Base-by-base conservation (phyloP, 768 basidiomycete genomes). In the Boletus rufocinnamomeus region DNA sequence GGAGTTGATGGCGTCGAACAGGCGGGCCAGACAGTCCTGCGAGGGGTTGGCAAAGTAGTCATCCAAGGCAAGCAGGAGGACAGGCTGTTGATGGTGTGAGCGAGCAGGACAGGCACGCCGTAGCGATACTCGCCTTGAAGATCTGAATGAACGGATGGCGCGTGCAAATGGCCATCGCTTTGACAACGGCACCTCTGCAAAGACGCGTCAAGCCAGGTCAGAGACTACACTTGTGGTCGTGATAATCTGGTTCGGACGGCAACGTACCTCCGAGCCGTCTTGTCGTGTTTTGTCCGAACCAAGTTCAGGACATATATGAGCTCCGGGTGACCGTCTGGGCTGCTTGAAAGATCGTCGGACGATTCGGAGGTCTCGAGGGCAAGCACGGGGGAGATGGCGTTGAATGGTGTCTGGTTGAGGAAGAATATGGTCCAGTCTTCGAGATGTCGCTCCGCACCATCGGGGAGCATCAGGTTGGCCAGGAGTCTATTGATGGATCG, bases 401-500 rank as follows among this genome's bases (percentile, higher is more conserved):
- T 94, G 76, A 88, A 91, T 0, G 87, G 81, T 0, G 91, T 93
- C 75, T 98, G 97, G 70, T 98, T 98, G 57, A 99, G 83, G 74
- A 96, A 97, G 81, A 99, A 99, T 45, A 98, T 87, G 6, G 97
- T 98, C 95, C 95, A 98, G 74, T 98, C 97, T 71, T 96, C 93
- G 25, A 89, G 76, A 60, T 96, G 91, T 51, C 89, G 86, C 76
- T 99, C 96, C 32, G 95, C 97, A 7, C 97, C 97, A 73, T 99
- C 97, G 13, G 97, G 97, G 23, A 99, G 83, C 97, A 99, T 99
- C 59, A 96, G 83, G 77, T 96, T 96, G 4, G 97, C 97, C 6
- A 99, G 81, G 19, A 95, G 83, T 56, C 95, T 98, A 56, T 40
- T 2, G 56, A n/a, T 30, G 28, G 40, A 21, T 0, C 3, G 30